Conservation (phyloP, 371 early-diverging fungal genomes). For the Apophysomyces ossiformis region DNA sequence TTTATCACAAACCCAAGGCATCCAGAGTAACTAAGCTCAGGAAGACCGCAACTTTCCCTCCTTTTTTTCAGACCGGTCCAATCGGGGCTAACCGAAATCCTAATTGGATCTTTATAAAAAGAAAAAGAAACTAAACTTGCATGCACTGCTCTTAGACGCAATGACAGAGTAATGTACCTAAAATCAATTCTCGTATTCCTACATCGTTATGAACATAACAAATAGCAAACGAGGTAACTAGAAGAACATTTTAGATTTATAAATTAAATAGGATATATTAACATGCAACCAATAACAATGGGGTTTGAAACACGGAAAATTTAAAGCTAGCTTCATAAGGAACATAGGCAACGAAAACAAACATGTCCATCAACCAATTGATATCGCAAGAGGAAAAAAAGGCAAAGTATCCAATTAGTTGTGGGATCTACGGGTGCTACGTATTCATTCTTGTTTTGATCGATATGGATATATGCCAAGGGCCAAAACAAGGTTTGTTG, state of each 20-base stretch:
- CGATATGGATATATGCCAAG: too few species aligned
- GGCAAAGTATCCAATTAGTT: neutral
- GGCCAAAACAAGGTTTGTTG: too few species aligned
- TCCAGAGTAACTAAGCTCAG: neutral
- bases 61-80: neutral
- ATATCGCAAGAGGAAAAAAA: neutral
- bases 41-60: neutral
- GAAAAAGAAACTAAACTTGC: too few species aligned
- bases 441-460: too few species aligned
- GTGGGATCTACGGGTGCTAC: too few species aligned
- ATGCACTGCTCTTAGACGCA: too few species aligned
- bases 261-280: conserved; percentile 4
- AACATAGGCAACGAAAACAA: neutral
- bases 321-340: neutral
- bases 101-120: neutral
- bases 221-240: neutral
- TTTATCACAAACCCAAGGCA: neutral
- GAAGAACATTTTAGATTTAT: neutral
- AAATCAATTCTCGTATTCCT: too few species aligned
- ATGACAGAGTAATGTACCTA: too few species aligned
- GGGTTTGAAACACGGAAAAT: neutral
- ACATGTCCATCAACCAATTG: neutral
- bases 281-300: conserved; percentile 1
- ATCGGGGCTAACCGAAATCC: neutral
- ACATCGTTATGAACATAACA: too few species aligned